Percentiles rank a stretch among this genome's conserved stretches.
Conservation (phyloP, 1,284 basidiomycete genomes). For the Rhodotorula sp. region DNA sequence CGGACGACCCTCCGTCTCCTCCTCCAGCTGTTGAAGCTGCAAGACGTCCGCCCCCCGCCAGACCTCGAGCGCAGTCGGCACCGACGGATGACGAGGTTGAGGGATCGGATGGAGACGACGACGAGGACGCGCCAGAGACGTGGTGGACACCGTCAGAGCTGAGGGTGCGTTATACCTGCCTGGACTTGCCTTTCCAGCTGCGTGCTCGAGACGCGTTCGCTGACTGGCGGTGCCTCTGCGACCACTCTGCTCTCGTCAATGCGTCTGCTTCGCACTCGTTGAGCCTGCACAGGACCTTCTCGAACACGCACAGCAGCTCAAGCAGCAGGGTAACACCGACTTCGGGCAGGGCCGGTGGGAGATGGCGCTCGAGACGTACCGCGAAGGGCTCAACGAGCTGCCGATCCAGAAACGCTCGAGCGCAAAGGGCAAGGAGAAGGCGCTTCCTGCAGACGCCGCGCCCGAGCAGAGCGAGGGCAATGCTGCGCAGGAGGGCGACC, state of each 20-base stretch:
- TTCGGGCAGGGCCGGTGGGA: conserved; percentile 36
- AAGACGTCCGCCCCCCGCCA: too few relatives aligned
- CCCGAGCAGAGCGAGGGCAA: too few relatives aligned
- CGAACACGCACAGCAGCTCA: conserved; percentile 14
- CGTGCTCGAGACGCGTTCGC: background rate
- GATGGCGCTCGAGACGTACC: conserved; percentile 34
- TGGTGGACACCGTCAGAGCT: conserved; percentile 33
- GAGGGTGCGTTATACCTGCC: conserved; percentile 1
- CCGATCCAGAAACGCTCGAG: background rate
- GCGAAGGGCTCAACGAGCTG: conserved; percentile 33
- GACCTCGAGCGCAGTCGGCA: background rate
- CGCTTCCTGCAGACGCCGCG: background rate
- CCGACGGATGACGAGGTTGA: background rate
- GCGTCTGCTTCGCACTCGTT: background rate
- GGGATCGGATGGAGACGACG: background rate
- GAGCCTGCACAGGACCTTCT: conserved; percentile 32
- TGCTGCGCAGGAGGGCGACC: background rate
- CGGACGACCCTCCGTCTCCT: background rate
- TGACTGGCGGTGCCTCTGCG: background rate
- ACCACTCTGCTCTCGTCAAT: background rate
- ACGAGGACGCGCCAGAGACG: conserved; percentile 4
- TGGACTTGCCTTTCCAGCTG: too few relatives aligned
- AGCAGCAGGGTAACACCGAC: conserved; percentile 27
- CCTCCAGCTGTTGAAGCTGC: too few relatives aligned
- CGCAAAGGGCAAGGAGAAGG: conserved; percentile 33